Evolutionary conservation across 2,329 filamentous ascomycete genomes (phyloP).

Genomic region (Juglanconis oblonga): DNA sequence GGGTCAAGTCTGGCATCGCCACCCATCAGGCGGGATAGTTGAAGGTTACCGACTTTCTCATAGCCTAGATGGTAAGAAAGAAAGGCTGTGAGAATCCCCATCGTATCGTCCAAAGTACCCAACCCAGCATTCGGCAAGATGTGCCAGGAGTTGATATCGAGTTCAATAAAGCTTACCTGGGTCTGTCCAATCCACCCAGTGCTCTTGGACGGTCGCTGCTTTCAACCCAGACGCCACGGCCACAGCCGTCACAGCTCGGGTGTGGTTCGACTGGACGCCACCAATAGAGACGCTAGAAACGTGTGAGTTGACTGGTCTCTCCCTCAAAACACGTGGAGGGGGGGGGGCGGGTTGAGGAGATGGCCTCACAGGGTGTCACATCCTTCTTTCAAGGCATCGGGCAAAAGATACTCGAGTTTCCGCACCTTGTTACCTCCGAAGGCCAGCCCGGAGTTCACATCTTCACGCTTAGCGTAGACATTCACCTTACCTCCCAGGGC

Average conservation of each 20-base stretch:
- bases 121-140: too few relatives aligned
- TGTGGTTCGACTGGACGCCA: slow-evolving; percentile 69
- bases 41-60: slow-evolving; percentile 66
- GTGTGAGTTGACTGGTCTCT: background rate
- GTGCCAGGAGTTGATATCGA: background rate
- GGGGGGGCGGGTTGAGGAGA: background rate
- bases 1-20: slow-evolving; percentile 61
- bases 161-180: slow-evolving; percentile 18
- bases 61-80: slow-evolving; percentile 38
- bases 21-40: slow-evolving; percentile 66
- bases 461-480: slow-evolving; percentile 70
- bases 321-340: too few relatives aligned
- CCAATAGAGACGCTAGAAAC: slow-evolving; percentile 53
- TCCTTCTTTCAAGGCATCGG: slow-evolving; percentile 56
- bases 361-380: slow-evolving; percentile 50
- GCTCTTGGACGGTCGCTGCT: slow-evolving; percentile 60
- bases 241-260: slow-evolving; percentile 62
- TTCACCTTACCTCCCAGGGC: slow-evolving; percentile 58
- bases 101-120: too few relatives aligned
- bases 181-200: slow-evolving; percentile 65
- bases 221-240: slow-evolving; percentile 56
- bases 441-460: slow-evolving; percentile 66
- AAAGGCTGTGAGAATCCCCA: background rate
- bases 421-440: slow-evolving; percentile 69
- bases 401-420: slow-evolving; percentile 67